Evolutionary conservation across 768 basidiomycete genomes (phyloP), one percentile per base, ranked within the genome.

Genomic region (Collybiopsis confluens): DNA sequence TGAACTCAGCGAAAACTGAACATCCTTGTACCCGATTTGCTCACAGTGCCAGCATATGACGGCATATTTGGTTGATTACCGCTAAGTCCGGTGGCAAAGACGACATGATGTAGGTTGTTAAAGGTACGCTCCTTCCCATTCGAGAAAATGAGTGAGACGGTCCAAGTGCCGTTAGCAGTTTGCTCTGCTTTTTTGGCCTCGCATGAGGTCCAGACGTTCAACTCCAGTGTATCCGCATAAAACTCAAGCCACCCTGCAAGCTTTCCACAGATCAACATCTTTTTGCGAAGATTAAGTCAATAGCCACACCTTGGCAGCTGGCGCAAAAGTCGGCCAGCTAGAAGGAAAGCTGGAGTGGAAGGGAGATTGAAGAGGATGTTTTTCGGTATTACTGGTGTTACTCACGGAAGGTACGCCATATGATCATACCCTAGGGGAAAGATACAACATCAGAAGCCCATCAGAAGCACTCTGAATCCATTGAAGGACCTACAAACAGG

Each of bases 231-330:
- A 3, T 78, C 70, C 0, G 79, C 83, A 56, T 87, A 88, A 3
- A 68, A 69, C 61, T 88, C 85, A 15, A 87, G 66, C 80, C 82
- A 88, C 56, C 82, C 79, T 1, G 78, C 85, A n/a, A 88, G 72
- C 79, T 83, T 37, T 4, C 26, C 10, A 28, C n/a, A n/a, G 4
- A 28, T 26, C n/a, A 11, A 9, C 3, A 28, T 10, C 5, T n/a
- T 6, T 20, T 24, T 41, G 23, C 11, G 20, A 8, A 16, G 28
- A 5, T 27, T 44, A 27, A 10, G n/a, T n/a, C n/a, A n/a, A 35
- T 0, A 45, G 6, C 27, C 21, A 40, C 23, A 77, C 76, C 69
- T 83, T 85, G 10, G 62, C 60, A 4, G 81, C 78, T 1, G 82
- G 77, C 2, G 71, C 68, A 56, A 71, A 81, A 6, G 75, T 68